Evolutionary conservation across 1,139 yeast species (phyloP).

Genomic region (Protomyces arabidopsidicola): DNA sequence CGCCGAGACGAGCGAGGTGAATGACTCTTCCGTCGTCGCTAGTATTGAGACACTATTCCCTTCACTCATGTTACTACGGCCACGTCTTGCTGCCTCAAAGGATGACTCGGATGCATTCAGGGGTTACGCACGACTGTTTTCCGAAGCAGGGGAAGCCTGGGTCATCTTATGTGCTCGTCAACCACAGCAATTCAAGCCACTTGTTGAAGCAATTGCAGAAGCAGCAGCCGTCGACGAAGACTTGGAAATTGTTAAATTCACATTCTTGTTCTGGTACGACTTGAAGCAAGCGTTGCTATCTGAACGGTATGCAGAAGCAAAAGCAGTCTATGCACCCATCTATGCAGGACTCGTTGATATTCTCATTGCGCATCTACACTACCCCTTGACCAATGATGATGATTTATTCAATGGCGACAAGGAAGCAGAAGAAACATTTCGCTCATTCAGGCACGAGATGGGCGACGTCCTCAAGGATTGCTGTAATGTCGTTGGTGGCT

Average conservation of each 20-base stretch:
- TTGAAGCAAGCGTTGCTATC: conserved; percentile 66
- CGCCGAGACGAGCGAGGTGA: conserved; percentile 72
- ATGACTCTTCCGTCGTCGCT: conserved; percentile 48
- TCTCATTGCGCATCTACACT: conserved; percentile 66
- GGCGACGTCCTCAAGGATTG: conserved; percentile 95
- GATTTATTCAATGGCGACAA: conserved; percentile 54
- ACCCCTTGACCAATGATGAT: conserved; percentile 47
- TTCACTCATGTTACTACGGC: conserved; percentile 59
- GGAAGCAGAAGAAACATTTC: conserved; percentile 88
- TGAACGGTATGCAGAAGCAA: conserved; percentile 60
- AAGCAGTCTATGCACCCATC: conserved; percentile 53
- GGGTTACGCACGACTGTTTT: conserved; percentile 69
- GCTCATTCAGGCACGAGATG: conserved; percentile 91
- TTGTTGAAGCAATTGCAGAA: conserved; percentile 69
- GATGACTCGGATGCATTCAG: conserved; percentile 71
- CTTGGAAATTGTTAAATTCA: conserved; percentile 80
- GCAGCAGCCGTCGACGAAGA: conserved; percentile 61
- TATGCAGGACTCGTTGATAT: conserved; percentile 62
- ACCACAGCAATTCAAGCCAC: conserved; percentile 64
- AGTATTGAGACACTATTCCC: conserved; percentile 64
- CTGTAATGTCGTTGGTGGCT: conserved; percentile 80
- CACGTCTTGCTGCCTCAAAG: conserved; percentile 46
- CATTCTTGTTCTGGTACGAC: conserved; percentile 88
- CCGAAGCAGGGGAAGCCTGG: conserved; percentile 96
- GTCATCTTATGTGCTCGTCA: conserved; percentile 73